Conservation (phyloP, 768 basidiomycete genomes). For the Tricholoma flavovirens region DNA sequence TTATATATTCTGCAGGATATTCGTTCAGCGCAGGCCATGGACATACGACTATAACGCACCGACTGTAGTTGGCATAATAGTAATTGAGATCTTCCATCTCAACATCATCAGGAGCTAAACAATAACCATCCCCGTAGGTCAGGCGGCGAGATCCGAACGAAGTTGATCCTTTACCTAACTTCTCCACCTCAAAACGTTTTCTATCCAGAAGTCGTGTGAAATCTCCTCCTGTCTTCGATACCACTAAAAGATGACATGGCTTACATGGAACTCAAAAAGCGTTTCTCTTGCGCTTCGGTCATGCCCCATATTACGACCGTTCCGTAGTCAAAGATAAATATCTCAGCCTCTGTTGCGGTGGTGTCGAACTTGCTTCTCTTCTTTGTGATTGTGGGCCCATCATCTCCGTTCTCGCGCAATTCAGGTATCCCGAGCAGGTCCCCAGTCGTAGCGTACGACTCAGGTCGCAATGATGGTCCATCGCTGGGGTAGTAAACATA, state of each 20-base stretch:
- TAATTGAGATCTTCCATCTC: conserved; percentile 98
- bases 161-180: conserved; percentile 49
- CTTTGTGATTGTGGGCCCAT: conserved; percentile 25
- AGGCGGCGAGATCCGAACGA: not conserved
- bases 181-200: conserved; percentile 92
- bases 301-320: conserved; percentile 98
- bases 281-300: conserved; percentile 87
- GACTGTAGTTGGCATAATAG: conserved; percentile 95
- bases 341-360: conserved; percentile 69
- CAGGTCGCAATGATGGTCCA: conserved; percentile 10
- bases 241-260: conserved; percentile 24
- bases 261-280: conserved; percentile 87
- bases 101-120: conserved; percentile 71
- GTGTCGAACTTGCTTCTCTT: conserved; percentile 63
- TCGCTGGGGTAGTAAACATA: conserved; percentile 67
- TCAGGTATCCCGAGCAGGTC: conserved; percentile 80
- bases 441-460: conserved; percentile 41
- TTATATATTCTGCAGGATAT: conserved; percentile 72
- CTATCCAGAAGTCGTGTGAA: conserved; percentile 33
- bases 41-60: conserved; percentile 40
- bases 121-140: not conserved
- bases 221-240: not conserved
- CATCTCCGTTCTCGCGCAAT: conserved; percentile 36
- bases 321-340: conserved; percentile 91
- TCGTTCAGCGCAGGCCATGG: conserved; percentile 3